phyloP scores from a whole-genome alignment of 169 alveolate species.

The Ichthyophthirius multifiliis region DNA sequence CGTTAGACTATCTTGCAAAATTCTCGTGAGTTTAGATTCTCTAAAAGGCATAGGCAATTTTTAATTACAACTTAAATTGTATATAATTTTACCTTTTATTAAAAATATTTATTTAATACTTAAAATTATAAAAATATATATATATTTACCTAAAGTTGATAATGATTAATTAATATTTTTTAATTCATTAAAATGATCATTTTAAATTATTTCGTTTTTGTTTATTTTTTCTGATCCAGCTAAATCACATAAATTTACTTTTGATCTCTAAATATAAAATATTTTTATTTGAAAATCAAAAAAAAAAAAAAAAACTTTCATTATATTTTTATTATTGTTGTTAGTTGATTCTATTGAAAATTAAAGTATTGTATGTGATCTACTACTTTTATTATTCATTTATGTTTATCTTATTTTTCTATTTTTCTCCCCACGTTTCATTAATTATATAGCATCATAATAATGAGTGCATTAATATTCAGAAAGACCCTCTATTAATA shows the following conservation, averaged over 20 bases:
- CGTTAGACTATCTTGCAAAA: conserved; percentile 74
- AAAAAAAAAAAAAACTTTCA: neutral
- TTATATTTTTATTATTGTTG: conserved; percentile 46
- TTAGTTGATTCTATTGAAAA: conserved; percentile 58
- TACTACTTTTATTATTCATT: conserved; percentile 75
- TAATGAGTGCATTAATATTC: conserved; percentile 69
- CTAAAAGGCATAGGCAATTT: conserved; percentile 59
- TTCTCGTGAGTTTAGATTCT: conserved; percentile 75
- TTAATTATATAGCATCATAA: conserved; percentile 58
- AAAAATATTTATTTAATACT: neutral
- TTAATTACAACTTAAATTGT: conserved; percentile 12
- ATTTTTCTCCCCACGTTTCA: conserved; percentile 83
- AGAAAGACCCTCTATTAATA: conserved; percentile 50
- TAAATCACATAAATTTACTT: conserved; percentile 80
- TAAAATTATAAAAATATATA: conserved; percentile 40
- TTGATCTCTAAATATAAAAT: conserved; percentile 29
- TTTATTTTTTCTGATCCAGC: conserved; percentile 87
- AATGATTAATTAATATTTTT: conserved; percentile 76
- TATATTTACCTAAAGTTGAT: conserved; percentile 79
- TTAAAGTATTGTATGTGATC: conserved; percentile 82
- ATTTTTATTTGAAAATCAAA: neutral
- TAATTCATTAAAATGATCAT: conserved; percentile 71
- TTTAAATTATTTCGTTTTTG: conserved; percentile 57
- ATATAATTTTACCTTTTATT: neutral
- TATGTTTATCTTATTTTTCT: conserved; percentile 77